phyloP scores from a whole-genome alignment of 352 stramenopile species.

The Pythium folliculosum region DNA sequence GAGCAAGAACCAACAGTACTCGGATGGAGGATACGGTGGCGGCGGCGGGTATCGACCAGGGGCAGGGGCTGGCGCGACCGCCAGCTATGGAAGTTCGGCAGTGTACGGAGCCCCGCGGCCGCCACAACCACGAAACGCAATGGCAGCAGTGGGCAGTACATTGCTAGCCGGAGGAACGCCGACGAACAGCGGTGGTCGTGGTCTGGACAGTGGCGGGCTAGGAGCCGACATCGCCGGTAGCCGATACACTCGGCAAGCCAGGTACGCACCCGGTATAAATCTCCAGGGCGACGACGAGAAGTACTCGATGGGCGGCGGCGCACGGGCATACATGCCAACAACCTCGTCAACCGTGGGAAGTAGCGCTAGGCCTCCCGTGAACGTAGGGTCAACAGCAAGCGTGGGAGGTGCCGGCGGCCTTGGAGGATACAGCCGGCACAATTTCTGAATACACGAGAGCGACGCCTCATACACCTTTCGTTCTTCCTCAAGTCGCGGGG shows the following conservation, averaged over 20 bases:
- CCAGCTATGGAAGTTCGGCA: slow-evolving; percentile 14
- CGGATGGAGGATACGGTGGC: slow-evolving; percentile 34
- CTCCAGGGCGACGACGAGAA: slow-evolving; percentile 61
- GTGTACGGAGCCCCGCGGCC: slow-evolving; percentile 48
- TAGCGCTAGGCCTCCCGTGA: slow-evolving; percentile 14
- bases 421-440: slow-evolving; percentile 76
- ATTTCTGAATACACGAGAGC: slow-evolving; percentile 48
- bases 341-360: slow-evolving; percentile 26
- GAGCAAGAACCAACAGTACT: slow-evolving; percentile 58
- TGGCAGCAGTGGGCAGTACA: slow-evolving; percentile 68
- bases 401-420: slow-evolving; percentile 50
- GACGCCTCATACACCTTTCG: neutral
- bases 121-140: slow-evolving; percentile 59
- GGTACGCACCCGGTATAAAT: slow-evolving; percentile 70
- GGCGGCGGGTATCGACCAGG: slow-evolving; percentile 30
- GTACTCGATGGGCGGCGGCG: slow-evolving; percentile 46
- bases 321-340: slow-evolving; percentile 48
- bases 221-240: slow-evolving; percentile 52
- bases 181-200: slow-evolving; percentile 41
- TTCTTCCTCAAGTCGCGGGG: neutral
- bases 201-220: slow-evolving; percentile 50
- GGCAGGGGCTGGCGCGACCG: slow-evolving; percentile 14
- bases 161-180: slow-evolving; percentile 60
- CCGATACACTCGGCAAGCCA: slow-evolving; percentile 77
- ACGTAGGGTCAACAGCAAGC: slow-evolving; percentile 41